Base-by-base conservation (phyloP, 106 monocot species). In the Vanilla planifolia region DNA sequence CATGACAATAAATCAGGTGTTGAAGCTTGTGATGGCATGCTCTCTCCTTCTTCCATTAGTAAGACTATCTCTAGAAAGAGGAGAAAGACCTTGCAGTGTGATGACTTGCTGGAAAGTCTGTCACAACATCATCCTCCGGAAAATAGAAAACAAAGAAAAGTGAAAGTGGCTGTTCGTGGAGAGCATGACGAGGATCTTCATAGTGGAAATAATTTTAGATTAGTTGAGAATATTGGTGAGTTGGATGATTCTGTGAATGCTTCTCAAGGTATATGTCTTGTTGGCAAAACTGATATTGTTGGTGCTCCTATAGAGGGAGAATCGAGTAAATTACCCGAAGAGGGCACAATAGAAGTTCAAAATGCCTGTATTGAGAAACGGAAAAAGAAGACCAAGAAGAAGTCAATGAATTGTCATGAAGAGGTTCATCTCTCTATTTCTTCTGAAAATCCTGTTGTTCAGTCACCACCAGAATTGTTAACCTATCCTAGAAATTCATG, bases 331-430 rank as follows among this genome's bases (percentile, higher is more conserved):
- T 36, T 57, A 57, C 7, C 34, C 16, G 34, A 57, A 34, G 35
- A 57, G 7, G 16, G 19, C 11, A 8, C 5, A 17, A 35, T 14
- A 2, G n/a, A 14, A 16, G 34, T 34, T 57, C 57, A 57, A 57
- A 36, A 35, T 57, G 3, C 57, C 8, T 9, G 20, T 34, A 7
- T 57, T 35, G 28, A 57, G 35, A 57, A 57, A 15, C 57, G 8
- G 14, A n/a, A 26, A 9, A 57, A 36, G 21, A 57, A 35, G 35
- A 36, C 8, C 20, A 57, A 35, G 35, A 20, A 35, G 1, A 57
- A 57, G 57, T 33, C 57, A 36, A 20, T 35, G 8, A 57, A 57
- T 9, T 36, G 8, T 9, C 35, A 33, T 57, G 57, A 57, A 36
- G 57, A 34, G 57, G 57, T 28, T 57, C 8, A 9, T 8, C 20